phyloP scores from a whole-genome alignment of 2,329 filamentous ascomycete genomes.

The Arthrinium puccinioides region DNA sequence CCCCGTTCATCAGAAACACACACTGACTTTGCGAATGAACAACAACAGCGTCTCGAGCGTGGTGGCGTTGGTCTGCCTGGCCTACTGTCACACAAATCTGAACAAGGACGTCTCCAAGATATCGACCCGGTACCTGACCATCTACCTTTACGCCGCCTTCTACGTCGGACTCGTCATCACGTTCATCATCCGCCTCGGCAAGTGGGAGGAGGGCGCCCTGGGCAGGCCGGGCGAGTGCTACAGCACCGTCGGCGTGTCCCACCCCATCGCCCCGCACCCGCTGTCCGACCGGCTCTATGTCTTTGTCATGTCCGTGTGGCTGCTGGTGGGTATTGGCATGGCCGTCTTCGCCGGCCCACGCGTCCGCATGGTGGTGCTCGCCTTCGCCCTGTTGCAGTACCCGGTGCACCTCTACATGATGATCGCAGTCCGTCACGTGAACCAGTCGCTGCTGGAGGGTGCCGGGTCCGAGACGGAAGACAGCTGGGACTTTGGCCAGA shows the following conservation, averaged over 20 bases:
- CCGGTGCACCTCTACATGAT: constrained; percentile 24
- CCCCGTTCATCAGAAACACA: neutral
- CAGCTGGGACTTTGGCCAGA: constrained; percentile 24
- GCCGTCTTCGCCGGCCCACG: constrained; percentile 11
- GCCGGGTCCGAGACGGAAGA: constrained; percentile 17
- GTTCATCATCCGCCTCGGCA: constrained; percentile 13
- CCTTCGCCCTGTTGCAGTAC: constrained; percentile 20
- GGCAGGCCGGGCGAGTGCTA: constrained; percentile 18
- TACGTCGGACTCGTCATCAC: constrained; percentile 20
- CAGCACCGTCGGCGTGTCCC: constrained; percentile 11
- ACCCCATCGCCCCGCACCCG: constrained; percentile 13
- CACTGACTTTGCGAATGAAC: neutral
- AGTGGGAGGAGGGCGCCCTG: constrained; percentile 12
- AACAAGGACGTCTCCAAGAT: constrained; percentile 3
- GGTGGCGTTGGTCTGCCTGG: constrained; percentile 6
- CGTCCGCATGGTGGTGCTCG: constrained; percentile 13
- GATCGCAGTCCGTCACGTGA: constrained; percentile 20
- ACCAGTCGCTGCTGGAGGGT: constrained; percentile 18
- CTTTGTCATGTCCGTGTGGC: constrained; percentile 11
- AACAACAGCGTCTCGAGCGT: constrained; percentile 7
- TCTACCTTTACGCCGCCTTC: constrained; percentile 17
- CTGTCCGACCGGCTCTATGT: constrained; percentile 16
- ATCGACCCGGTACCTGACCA: constrained; percentile 15
- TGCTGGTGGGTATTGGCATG: constrained; percentile 12
- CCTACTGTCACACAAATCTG: constrained; percentile 6